These are phyloP conservation scores for Clarireedia hainanense DNA, from an alignment of 2,329 filamentous ascomycete species.

Conservation along the genomic window DNA sequence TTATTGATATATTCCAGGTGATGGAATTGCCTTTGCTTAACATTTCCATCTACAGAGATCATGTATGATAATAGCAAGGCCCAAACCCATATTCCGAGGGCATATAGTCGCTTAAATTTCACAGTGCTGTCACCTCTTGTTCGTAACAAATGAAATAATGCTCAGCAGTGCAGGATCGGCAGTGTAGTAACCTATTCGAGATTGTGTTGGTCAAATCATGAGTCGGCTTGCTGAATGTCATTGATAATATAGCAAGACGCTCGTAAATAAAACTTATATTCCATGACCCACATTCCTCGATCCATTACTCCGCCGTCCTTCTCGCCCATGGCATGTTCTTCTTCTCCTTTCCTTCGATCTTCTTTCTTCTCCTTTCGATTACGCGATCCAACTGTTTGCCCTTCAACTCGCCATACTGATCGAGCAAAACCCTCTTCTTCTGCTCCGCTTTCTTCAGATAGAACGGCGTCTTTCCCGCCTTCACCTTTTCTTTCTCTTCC, in stretches of 20 bases:
- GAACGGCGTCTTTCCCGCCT: constrained; percentile 85
- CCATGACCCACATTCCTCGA: neutral
- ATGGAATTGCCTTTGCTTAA: no score
- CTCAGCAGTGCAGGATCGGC: no score
- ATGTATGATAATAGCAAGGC: no score
- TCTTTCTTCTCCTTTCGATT: constrained; percentile 84
- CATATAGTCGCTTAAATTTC: no score
- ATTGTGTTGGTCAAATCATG: no score
- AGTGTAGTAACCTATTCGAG: no score
- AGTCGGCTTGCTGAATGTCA: neutral
- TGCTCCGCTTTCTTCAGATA: constrained; percentile 89
- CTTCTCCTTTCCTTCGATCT: constrained; percentile 77
- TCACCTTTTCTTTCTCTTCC: constrained; percentile 76
- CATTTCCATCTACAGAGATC: no score
- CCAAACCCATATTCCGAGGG: no score
- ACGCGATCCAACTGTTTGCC: constrained; percentile 75
- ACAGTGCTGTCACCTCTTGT: no score
- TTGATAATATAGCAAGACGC: neutral
- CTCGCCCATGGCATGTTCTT: constrained; percentile 58
- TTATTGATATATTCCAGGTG: neutral
- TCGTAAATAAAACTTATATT: neutral
- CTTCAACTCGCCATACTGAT: constrained; percentile 77
- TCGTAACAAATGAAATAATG: no score
- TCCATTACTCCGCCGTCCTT: constrained; percentile 31
- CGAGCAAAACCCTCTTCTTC: constrained; percentile 75